Base-by-base conservation (phyloP, 768 basidiomycete genomes). In the Lentinula boryana region DNA sequence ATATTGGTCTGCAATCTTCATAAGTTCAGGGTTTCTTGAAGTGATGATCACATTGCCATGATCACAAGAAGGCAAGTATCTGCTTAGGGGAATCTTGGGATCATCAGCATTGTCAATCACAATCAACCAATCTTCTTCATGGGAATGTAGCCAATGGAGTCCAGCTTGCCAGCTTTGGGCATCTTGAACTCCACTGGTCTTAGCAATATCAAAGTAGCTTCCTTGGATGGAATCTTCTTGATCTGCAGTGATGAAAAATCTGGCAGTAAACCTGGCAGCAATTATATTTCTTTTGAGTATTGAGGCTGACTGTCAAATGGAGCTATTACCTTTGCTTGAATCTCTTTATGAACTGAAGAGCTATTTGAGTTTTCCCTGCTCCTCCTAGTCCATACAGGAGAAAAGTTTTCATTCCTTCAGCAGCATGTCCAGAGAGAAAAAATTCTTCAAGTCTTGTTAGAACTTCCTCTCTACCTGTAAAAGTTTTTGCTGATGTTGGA, bases 81-180 rank as follows among this genome's bases (percentile, higher is more conserved):
- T 23, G 23, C 23, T 23, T 23, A 23, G 23, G 23, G 23, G 23
- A 23, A 23, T 23, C 1, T 23, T 23, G 23, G 23, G 23, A 23
- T 23, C 23, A 23, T 23, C 23, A 23, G 23, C 23, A 23, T 23
- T 23, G 23, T 23, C 23, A 23, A 23, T 56, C 0, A 63, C 12
- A 21, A 63, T 5, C 5, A 63, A 16, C 62, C 62, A 63, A 35
- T 60, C 27, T 40, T n/a, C n/a, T n/a, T 52, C 7, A 43, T 35
- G 5, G 4, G 32, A 16, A 16, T 23, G 12, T 23, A 60, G 50
- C 58, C 58, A 60, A 13, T 51, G 13, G 6, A 49, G 32, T 36
- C 41, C 58, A 8, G 46, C 13, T 23, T 51, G 21, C 56, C 56
- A 57, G 18, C 15, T 23, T 23, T 16, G 18, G 36, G 18, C 35